Percentiles rank a stretch among this genome's conserved stretches.
These are phyloP conservation scores for Coffea eugenioides DNA, from an alignment of 257 asterid genomes.

Conservation along the genomic window DNA sequence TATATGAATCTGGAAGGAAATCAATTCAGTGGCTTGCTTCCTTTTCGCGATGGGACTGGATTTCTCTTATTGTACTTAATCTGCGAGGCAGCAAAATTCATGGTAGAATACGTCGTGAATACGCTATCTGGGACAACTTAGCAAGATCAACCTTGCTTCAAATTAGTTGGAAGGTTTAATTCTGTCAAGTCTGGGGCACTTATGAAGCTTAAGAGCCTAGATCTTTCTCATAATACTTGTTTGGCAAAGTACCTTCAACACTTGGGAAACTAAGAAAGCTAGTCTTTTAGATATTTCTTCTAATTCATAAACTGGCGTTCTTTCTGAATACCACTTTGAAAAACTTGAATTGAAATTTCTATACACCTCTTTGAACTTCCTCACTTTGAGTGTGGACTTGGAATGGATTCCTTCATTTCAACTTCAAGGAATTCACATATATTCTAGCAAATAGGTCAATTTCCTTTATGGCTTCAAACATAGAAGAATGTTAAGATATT, in stretches of 20 bases:
- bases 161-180: background rate
- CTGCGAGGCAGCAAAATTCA: background rate
- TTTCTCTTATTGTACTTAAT: background rate
- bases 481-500: background rate
- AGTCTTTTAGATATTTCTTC: background rate
- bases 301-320: slow-evolving; percentile 10
- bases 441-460: slow-evolving; percentile 6
- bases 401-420: slow-evolving; percentile 28
- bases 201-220: background rate
- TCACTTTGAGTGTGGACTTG: slow-evolving; percentile 2
- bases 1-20: background rate
- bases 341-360: background rate
- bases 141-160: background rate
- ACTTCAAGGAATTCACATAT: background rate
- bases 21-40: background rate
- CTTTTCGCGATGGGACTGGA: background rate
- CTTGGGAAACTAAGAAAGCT: slow-evolving; percentile 17
- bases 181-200: background rate
- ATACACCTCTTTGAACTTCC: slow-evolving; percentile 6
- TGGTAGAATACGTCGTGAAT: background rate
- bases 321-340: slow-evolving; percentile 12
- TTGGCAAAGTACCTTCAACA: background rate
- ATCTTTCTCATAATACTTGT: background rate
- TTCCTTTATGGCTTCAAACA: slow-evolving; percentile 22
- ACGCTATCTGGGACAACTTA: background rate